phyloP scores from a whole-genome alignment of 148 eudicot genomes.

The Linanthus parryae region DNA sequence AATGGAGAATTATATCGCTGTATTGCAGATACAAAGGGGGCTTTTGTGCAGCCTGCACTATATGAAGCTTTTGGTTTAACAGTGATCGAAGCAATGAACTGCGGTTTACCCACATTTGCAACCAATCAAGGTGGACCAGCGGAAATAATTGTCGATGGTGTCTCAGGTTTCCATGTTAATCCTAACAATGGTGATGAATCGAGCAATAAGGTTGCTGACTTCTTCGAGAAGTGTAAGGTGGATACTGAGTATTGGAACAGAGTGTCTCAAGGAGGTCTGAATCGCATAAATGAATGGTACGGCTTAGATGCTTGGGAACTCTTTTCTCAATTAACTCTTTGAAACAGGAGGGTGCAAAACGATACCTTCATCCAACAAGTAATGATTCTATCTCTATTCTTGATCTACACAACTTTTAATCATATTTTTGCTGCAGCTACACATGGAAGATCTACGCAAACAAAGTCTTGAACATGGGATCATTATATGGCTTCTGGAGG shows the following conservation, averaged over 20 bases:
- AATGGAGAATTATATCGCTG: constrained; percentile 78
- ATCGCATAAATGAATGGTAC: constrained; percentile 87
- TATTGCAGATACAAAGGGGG: constrained; percentile 86
- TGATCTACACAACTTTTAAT: no score
- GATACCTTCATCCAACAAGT: neutral
- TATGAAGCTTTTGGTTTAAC: constrained; percentile 97
- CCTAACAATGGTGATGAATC: constrained; percentile 76
- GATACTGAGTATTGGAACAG: constrained; percentile 56
- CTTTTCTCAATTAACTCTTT: neutral
- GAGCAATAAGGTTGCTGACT: constrained; percentile 76
- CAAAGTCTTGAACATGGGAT: constrained; percentile 82
- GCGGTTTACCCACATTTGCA: constrained; percentile 90
- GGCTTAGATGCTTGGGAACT: constrained; percentile 2
- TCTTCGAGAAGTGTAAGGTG: constrained; percentile 65
- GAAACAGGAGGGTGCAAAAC: neutral
- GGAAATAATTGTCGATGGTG: constrained; percentile 81
- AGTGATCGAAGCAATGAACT: constrained; percentile 95
- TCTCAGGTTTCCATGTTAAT: constrained; percentile 82
- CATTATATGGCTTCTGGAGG: constrained; percentile 80
- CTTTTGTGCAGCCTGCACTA: constrained; percentile 84
- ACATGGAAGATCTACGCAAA: constrained; percentile 99
- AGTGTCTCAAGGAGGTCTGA: constrained; percentile 55
- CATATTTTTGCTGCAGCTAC: constrained; percentile 46
- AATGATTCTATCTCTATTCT: no score
- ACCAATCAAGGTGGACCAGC: constrained; percentile 96